A percentile compares a stretch with the other conserved stretches of the same genome.
These are phyloP conservation scores for Leucocoprinus birnbaumii DNA, from an alignment of 768 basidiomycete genomes.

Conservation along the genomic window DNA sequence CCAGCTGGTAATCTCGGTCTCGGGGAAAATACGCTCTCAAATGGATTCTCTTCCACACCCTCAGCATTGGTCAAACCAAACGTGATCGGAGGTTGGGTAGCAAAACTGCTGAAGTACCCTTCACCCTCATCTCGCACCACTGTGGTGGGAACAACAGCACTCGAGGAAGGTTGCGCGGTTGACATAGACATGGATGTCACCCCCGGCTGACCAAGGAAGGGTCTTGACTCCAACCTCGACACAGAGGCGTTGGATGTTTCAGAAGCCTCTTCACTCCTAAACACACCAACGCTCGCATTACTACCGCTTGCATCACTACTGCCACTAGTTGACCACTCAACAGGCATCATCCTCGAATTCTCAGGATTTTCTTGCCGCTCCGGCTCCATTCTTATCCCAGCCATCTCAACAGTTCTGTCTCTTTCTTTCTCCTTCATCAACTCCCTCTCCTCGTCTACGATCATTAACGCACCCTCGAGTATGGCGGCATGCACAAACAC, in stretches of 20 bases:
- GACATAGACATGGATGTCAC: not conserved
- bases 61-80: not conserved
- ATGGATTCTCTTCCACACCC: not conserved
- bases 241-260: not conserved
- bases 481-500: conserved; percentile 89
- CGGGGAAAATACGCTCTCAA: not conserved
- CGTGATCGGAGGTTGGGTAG: not conserved
- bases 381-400: not conserved
- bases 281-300: not conserved
- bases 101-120: not conserved
- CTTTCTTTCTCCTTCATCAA: conserved; percentile 17
- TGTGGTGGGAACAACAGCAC: not conserved
- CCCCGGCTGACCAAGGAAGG: not conserved
- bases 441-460: conserved; percentile 70
- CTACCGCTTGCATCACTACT: conserved; percentile 1
- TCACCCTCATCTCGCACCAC: not conserved
- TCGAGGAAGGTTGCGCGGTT: not conserved
- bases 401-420: conserved; percentile 17
- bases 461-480: conserved; percentile 74
- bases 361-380: conserved; percentile 8
- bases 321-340: not conserved
- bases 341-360: conserved; percentile 2
- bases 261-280: not conserved
- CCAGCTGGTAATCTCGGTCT: not conserved
- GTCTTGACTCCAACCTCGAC: not conserved